phyloP scores from a whole-genome alignment of 1,284 basidiomycete species.

The Sanguinoderma infundibulare region DNA sequence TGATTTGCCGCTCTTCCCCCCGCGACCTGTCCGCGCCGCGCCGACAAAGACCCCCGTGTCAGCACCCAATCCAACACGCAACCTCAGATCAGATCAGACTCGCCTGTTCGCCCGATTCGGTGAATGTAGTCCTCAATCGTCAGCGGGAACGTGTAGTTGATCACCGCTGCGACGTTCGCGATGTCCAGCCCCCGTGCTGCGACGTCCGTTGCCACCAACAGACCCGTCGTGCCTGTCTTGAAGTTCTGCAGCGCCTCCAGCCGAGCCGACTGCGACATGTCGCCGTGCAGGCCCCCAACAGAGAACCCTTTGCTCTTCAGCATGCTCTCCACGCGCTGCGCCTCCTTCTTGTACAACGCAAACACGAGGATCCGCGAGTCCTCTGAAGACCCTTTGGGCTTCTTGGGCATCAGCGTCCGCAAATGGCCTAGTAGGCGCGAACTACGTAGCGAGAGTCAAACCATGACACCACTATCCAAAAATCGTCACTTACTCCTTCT shows the following conservation, averaged over 20 bases:
- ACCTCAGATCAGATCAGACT: conserved; percentile 8
- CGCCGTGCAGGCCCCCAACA: conserved; percentile 92
- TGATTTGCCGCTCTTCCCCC: conserved; percentile 89
- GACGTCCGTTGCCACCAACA: conserved; percentile 97
- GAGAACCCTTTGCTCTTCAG: conserved; percentile 81
- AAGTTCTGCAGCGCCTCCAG: conserved; percentile 90
- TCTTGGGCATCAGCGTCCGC: conserved; percentile 64
- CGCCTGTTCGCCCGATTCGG: conserved; percentile 93
- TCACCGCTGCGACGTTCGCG: conserved; percentile 90
- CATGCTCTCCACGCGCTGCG: conserved; percentile 85
- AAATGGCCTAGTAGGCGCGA: conserved; percentile 72
- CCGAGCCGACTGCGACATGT: conserved; percentile 88
- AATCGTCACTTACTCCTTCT: conserved; percentile 88
- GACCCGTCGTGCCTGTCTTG: conserved; percentile 82
- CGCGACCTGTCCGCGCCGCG: conserved; percentile 65
- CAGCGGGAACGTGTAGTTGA: conserved; percentile 97
- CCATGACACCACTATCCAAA: background rate
- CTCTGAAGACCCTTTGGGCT: conserved; percentile 52
- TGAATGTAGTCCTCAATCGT: conserved; percentile 98
- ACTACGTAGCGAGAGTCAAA: conserved; percentile 43
- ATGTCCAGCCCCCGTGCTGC: conserved; percentile 97
- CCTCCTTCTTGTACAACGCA: conserved; percentile 98
- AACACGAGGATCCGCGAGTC: conserved; percentile 89
- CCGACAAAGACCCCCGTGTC: background rate
- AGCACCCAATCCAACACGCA: background rate